A percentile compares a stretch with the other conserved stretches of the same genome.
phyloP scores from a whole-genome alignment of 2,329 filamentous ascomycete genomes.

The Leptoxyphium fumago region DNA sequence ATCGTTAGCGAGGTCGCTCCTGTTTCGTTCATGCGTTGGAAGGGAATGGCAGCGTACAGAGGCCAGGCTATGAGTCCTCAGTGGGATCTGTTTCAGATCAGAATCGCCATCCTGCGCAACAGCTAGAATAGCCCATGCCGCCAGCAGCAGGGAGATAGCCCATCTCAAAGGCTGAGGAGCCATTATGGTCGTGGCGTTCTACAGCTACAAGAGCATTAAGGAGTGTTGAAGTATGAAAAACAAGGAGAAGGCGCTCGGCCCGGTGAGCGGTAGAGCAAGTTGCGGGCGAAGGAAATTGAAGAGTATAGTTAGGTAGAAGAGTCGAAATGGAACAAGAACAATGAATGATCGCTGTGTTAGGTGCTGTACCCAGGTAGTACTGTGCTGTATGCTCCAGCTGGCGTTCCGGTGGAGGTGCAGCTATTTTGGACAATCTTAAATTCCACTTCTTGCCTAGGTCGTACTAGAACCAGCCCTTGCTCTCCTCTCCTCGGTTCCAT shows the following conservation, averaged over 20 bases:
- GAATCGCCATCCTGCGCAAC: slow-evolving; percentile 10
- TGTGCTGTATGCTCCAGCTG: neutral
- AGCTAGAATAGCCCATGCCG: slow-evolving; percentile 13
- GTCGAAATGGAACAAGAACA: neutral
- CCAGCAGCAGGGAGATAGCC: slow-evolving; percentile 16
- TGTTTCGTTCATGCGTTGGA: neutral
- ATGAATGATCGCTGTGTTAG: no score
- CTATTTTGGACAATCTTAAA: no score
- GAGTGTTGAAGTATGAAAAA: neutral
- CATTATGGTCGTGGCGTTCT: neutral
- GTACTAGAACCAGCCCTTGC: no score
- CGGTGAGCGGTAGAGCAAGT: neutral
- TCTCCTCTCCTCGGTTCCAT: no score
- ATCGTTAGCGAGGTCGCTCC: neutral
- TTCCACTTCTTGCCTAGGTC: no score
- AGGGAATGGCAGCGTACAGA: slow-evolving; percentile 8
- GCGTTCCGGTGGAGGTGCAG: neutral
- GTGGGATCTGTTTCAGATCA: slow-evolving; percentile 20
- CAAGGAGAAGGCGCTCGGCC: neutral
- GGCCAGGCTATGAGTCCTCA: slow-evolving; percentile 21
- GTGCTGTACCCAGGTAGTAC: no score
- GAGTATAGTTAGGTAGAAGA: neutral
- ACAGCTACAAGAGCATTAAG: neutral
- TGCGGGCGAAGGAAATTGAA: neutral
- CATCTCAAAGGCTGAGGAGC: neutral